Evolutionary conservation across 2,329 filamentous ascomycete species (phyloP).

Genomic region (Westerdykella ornata): DNA sequence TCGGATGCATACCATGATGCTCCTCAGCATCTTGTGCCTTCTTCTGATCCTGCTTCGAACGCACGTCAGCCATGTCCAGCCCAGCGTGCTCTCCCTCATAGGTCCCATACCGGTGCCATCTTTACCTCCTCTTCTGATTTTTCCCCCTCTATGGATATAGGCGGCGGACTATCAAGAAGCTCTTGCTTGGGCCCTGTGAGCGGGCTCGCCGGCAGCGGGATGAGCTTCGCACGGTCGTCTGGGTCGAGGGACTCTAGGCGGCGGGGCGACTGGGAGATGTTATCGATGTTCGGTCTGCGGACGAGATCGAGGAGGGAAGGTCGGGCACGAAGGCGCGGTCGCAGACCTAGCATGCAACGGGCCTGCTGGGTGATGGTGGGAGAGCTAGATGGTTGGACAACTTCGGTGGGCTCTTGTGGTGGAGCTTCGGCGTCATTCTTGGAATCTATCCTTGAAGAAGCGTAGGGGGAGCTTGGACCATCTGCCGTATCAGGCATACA

Average conservation of each 20-base stretch:
- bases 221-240: constrained; percentile 23
- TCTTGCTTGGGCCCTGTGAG: constrained; percentile 25
- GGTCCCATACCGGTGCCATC: constrained; percentile 33
- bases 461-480: no score
- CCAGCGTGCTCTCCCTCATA: constrained; percentile 1
- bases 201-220: constrained; percentile 35
- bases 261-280: constrained; percentile 37
- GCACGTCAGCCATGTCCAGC: constrained; percentile 19
- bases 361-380: constrained; percentile 8
- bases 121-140: constrained; percentile 12
- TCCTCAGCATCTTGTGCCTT: constrained; percentile 47
- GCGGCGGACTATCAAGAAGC: constrained; percentile 19
- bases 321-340: constrained; percentile 53
- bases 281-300: constrained; percentile 44
- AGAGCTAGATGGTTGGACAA: constrained; percentile 4
- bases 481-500: no score
- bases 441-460: no score
- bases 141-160: constrained; percentile 10
- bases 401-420: background rate
- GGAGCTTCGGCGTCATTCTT: no score
- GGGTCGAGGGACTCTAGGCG: constrained; percentile 18
- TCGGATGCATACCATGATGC: constrained; percentile 47
- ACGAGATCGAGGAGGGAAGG: constrained; percentile 59
- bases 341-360: constrained; percentile 51
- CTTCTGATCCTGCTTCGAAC: constrained; percentile 26